These are phyloP conservation scores for Gonapodya sp. DNA, from an alignment of 192 early-diverging fungal species.

Conservation along the genomic window DNA sequence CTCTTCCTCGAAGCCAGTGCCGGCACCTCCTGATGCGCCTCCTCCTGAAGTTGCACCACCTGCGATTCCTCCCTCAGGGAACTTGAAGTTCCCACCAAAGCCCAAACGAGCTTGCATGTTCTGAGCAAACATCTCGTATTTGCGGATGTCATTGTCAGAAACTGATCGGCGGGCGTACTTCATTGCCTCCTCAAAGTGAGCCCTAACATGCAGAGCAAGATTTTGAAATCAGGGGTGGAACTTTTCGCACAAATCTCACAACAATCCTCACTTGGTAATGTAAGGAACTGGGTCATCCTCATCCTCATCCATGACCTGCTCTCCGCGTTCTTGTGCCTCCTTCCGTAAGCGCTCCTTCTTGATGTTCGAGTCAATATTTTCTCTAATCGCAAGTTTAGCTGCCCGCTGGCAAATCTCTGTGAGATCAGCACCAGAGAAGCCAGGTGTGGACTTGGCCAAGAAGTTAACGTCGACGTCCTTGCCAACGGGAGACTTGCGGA, in stretches of 20 bases:
- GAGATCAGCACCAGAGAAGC: slow-evolving; percentile 96
- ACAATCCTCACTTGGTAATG: slow-evolving; percentile 49
- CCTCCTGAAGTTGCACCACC: slow-evolving; percentile 24
- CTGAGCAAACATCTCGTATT: slow-evolving; percentile 99
- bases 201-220: slow-evolving; percentile 18
- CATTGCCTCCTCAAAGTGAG: slow-evolving; percentile 99
- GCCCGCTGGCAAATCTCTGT: slow-evolving; percentile 98
- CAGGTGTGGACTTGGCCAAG: slow-evolving; percentile 82
- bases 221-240: neutral
- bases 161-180: slow-evolving; percentile 91
- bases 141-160: slow-evolving; percentile 90
- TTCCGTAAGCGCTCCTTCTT: slow-evolving; percentile 58
- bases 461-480: slow-evolving; percentile 66
- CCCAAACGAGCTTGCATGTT: slow-evolving; percentile 94
- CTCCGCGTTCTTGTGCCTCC: slow-evolving; percentile 54
- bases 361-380: slow-evolving; percentile 86
- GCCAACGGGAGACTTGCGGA: slow-evolving; percentile 89
- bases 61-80: slow-evolving; percentile 63
- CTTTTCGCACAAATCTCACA: neutral
- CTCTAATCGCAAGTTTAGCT: slow-evolving; percentile 92
- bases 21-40: slow-evolving; percentile 23
- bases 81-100: slow-evolving; percentile 86
- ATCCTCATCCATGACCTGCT: slow-evolving; percentile 57
- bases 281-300: slow-evolving; percentile 85
- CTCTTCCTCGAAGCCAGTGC: slow-evolving; percentile 52